These are phyloP conservation scores for Cryoendolithus antarcticus DNA, from an alignment of 2,329 filamentous ascomycete species.

Conservation along the genomic window DNA sequence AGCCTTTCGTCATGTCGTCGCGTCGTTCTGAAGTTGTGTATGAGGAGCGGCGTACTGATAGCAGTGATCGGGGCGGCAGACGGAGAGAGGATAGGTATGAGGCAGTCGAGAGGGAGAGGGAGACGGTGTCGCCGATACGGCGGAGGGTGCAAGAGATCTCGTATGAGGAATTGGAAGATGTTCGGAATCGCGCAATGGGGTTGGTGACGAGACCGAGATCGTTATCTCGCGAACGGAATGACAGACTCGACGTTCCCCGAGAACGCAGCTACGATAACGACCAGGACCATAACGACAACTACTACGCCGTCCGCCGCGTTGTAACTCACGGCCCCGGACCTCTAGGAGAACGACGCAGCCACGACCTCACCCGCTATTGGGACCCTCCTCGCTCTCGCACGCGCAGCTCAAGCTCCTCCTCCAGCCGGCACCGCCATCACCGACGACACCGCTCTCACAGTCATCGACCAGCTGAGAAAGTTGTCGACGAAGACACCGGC, in stretches of 20 bases:
- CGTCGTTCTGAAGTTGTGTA: too few relatives aligned
- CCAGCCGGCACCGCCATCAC: too few relatives aligned
- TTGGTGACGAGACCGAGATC: conserved; percentile 1
- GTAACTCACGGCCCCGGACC: not conserved
- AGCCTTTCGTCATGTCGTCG: too few relatives aligned
- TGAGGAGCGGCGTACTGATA: too few relatives aligned
- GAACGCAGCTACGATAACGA: not conserved
- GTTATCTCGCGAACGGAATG: not conserved
- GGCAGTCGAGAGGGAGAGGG: too few relatives aligned
- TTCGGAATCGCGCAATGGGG: conserved; percentile 7
- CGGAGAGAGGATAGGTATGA: too few relatives aligned
- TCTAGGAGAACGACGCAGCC: not conserved
- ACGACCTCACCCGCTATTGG: not conserved
- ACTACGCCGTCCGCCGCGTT: not conserved
- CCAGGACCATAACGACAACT: not conserved
- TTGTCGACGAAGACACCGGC: conserved; percentile 3
- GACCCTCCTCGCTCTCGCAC: too few relatives aligned
- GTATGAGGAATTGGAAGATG: conserved; percentile 6
- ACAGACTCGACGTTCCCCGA: not conserved
- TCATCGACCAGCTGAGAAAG: not conserved
- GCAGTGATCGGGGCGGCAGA: too few relatives aligned
- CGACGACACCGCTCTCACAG: not conserved
- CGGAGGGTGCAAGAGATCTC: conserved; percentile 8
- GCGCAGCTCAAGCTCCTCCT: not conserved
- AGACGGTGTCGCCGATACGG: not conserved